Percentiles rank a stretch among this genome's conserved stretches.
Evolutionary conservation across 129 eudicot species (phyloP).

Genomic region (Chrysanthemum makinoi): DNA sequence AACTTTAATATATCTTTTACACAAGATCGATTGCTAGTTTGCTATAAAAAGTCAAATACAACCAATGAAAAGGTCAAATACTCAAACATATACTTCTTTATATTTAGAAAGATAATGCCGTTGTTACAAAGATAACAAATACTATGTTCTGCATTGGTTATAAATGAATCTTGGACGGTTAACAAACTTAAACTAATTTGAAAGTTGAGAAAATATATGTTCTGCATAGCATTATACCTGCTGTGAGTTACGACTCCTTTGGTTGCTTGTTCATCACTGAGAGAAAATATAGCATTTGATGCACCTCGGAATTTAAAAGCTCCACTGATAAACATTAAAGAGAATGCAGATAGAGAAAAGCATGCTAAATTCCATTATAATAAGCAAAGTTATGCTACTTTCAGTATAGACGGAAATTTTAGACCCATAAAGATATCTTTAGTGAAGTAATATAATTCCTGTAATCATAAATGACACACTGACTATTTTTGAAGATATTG

Average conservation of each 20-base stretch:
- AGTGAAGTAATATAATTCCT: too few relatives aligned
- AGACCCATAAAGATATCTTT: too few relatives aligned
- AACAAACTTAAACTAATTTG: background rate
- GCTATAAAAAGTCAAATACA: too few relatives aligned
- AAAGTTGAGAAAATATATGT: background rate
- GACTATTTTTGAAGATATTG: too few relatives aligned
- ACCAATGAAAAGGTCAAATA: too few relatives aligned
- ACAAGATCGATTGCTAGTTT: too few relatives aligned
- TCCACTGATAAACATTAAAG: conserved; percentile 56
- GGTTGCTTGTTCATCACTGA: conserved; percentile 67
- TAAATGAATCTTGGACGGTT: conserved; percentile 8
- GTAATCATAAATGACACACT: too few relatives aligned
- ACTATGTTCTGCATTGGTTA: too few relatives aligned
- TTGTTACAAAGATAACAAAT: too few relatives aligned
- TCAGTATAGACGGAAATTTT: background rate
- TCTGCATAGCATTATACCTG: conserved; percentile 52
- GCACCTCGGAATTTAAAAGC: conserved; percentile 98
- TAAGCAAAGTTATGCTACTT: background rate
- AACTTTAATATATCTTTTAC: too few relatives aligned
- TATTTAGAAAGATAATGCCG: too few relatives aligned
- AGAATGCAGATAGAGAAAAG: conserved; percentile 14
- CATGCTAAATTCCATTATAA: conserved; percentile 5
- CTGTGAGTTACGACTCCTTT: conserved; percentile 97
- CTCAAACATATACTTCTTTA: too few relatives aligned
- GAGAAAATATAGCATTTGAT: conserved; percentile 85